phyloP scores from a whole-genome alignment of 768 basidiomycete species.

The Lactarius quietus region DNA sequence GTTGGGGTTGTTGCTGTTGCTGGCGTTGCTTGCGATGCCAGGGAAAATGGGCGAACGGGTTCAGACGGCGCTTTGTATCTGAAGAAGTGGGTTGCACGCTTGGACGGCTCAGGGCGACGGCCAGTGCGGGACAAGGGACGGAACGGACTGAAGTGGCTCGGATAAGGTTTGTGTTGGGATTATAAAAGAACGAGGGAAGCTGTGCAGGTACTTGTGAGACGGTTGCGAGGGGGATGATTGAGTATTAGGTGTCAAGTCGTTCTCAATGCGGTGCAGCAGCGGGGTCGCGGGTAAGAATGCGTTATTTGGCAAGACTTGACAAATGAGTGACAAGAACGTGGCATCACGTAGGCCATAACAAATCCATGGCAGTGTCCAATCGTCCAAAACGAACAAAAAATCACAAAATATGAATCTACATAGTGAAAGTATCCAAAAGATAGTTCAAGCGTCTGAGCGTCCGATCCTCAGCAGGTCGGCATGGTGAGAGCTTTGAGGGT shows the following conservation, averaged over 20 bases:
- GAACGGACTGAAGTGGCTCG: no score
- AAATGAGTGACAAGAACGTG: constrained; percentile 15
- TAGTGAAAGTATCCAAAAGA: neutral
- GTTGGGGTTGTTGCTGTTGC: constrained; percentile 9
- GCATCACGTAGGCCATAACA: neutral
- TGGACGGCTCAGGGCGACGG: constrained; percentile 2
- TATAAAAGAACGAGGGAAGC: neutral
- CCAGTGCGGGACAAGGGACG: constrained; percentile 6
- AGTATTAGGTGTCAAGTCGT: neutral
- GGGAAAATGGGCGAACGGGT: neutral
- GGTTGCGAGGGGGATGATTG: constrained; percentile 2
- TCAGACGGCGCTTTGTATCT: constrained; percentile 1
- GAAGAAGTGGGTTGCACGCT: neutral
- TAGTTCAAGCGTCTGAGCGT: neutral
- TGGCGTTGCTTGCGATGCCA: constrained; percentile 11
- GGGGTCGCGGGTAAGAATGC: constrained; percentile 5
- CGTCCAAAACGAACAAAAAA: neutral
- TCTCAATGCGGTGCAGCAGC: constrained; percentile 11
- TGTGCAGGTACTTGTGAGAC: neutral
- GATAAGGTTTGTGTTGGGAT: neutral
- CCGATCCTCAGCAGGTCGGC: constrained; percentile 45
- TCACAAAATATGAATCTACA: constrained; percentile 1
- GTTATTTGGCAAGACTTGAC: constrained; percentile 13
- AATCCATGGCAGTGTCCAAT: neutral
- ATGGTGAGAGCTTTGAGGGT: constrained; percentile 70